Percentiles rank a stretch among this genome's conserved stretches.
phyloP scores from a whole-genome alignment of 352 stramenopile species.

The Phytopythium ostracodes region DNA sequence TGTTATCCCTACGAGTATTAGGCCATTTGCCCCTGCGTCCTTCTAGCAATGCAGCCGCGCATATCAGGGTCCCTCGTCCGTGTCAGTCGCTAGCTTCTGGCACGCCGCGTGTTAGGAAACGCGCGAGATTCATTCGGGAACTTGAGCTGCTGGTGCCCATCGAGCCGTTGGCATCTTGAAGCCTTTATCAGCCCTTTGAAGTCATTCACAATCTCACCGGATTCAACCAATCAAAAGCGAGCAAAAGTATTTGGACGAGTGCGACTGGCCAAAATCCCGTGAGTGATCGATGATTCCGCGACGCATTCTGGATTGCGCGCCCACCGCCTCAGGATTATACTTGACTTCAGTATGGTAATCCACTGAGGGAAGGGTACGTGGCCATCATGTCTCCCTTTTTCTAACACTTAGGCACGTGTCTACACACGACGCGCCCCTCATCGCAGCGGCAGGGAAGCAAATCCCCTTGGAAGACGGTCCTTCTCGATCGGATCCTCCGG shows the following conservation, averaged over 20 bases:
- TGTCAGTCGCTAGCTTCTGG: too few species aligned
- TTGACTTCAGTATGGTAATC: background rate
- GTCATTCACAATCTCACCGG: background rate
- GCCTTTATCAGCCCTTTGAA: background rate
- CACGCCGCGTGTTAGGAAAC: background rate
- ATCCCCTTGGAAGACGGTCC: background rate
- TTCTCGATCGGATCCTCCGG: background rate
- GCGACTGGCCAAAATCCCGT: background rate
- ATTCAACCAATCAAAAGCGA: background rate
- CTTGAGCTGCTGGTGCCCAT: too few species aligned
- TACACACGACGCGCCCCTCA: background rate
- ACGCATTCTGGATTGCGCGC: conserved; percentile 1
- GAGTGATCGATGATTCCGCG: background rate
- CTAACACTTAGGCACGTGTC: background rate
- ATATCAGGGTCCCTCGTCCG: too few species aligned
- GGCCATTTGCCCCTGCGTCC: background rate
- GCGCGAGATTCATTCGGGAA: background rate
- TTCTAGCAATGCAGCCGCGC: too few species aligned
- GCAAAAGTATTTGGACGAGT: background rate
- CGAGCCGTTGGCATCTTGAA: conserved; percentile 3
- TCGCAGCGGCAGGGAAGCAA: background rate
- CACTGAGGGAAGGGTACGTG: background rate
- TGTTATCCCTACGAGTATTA: too few species aligned
- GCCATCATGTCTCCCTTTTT: background rate
- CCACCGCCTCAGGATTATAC: background rate